phyloP scores from a whole-genome alignment of 495 filamentous ascomycete genomes.

The Talaromyces stipitatus region DNA sequence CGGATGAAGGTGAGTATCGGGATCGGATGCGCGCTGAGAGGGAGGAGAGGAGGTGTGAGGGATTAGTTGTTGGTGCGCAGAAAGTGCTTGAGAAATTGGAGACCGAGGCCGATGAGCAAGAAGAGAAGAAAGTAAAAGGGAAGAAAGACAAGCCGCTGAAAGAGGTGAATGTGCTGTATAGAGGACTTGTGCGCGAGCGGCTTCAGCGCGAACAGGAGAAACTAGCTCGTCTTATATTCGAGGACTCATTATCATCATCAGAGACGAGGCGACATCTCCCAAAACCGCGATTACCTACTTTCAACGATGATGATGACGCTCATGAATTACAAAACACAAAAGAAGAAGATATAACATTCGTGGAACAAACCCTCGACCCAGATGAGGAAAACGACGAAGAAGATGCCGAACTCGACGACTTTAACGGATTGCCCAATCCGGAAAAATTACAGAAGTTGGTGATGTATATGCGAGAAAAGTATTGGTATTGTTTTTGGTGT shows the following conservation, averaged over 20 bases:
- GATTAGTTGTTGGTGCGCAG: conserved; percentile 64
- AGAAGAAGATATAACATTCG: conserved; percentile 9
- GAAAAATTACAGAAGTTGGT: conserved; percentile 62
- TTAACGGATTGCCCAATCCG: conserved; percentile 56
- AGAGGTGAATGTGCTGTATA: conserved; percentile 71
- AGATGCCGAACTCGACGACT: conserved; percentile 67
- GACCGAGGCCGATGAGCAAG: conserved; percentile 12
- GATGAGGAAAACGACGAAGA: conserved; percentile 45
- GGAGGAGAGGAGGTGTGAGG: conserved; percentile 61
- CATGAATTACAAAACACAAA: conserved; percentile 26
- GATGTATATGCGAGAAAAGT: conserved; percentile 56
- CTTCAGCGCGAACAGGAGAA: conserved; percentile 63
- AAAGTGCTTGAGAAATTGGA: conserved; percentile 73
- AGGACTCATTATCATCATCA: conserved; percentile 51
- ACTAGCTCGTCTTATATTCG: conserved; percentile 60
- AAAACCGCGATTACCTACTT: conserved; percentile 40
- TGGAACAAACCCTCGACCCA: conserved; percentile 23
- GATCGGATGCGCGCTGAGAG: conserved; percentile 65
- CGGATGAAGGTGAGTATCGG: conserved; percentile 66
- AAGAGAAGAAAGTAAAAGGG: conserved; percentile 8
- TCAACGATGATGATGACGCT: conserved; percentile 47
- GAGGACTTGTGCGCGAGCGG: conserved; percentile 61
- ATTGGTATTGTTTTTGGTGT: conserved; percentile 95
- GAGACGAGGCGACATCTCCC: conserved; percentile 24
- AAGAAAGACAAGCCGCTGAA: conserved; percentile 34